These are phyloP conservation scores for Triticum turgidum DNA, from an alignment of 176 grass and related monocot species.

Conservation along the genomic window DNA sequence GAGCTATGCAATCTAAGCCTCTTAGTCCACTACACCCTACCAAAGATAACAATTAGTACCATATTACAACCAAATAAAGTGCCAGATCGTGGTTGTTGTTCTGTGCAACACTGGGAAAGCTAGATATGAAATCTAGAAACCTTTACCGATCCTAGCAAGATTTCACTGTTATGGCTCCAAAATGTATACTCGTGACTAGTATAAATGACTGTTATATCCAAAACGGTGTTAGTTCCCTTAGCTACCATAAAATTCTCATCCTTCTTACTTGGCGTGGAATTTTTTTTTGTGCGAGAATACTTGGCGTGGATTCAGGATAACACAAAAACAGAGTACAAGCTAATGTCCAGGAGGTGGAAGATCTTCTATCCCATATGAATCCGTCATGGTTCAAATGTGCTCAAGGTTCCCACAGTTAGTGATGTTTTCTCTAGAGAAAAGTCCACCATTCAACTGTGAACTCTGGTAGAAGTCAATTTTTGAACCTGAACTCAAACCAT, in stretches of 20 bases:
- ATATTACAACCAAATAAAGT: neutral
- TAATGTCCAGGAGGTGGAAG: neutral
- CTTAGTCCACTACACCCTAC: neutral
- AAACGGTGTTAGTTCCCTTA: neutral
- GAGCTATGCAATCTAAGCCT: neutral
- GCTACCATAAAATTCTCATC: neutral
- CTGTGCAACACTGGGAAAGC: neutral
- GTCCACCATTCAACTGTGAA: too few relatives aligned
- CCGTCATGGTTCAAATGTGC: neutral
- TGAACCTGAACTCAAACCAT: neutral
- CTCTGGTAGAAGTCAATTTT: neutral
- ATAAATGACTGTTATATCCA: neutral
- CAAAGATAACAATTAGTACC: neutral
- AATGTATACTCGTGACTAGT: neutral
- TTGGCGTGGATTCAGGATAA: neutral
- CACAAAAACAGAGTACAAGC: neutral
- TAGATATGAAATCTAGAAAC: neutral
- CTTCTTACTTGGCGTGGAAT: neutral
- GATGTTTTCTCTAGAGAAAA: neutral
- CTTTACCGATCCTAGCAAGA: neutral
- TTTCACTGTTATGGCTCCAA: neutral
- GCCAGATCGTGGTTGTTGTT: neutral
- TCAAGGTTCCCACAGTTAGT: neutral
- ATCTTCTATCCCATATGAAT: neutral
- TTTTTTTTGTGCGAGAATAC: too few relatives aligned